Evolutionary conservation across 176 grass and related monocot genomes (phyloP), one percentile per base, ranked within the genome.

Genomic region (Carex scoparia): DNA sequence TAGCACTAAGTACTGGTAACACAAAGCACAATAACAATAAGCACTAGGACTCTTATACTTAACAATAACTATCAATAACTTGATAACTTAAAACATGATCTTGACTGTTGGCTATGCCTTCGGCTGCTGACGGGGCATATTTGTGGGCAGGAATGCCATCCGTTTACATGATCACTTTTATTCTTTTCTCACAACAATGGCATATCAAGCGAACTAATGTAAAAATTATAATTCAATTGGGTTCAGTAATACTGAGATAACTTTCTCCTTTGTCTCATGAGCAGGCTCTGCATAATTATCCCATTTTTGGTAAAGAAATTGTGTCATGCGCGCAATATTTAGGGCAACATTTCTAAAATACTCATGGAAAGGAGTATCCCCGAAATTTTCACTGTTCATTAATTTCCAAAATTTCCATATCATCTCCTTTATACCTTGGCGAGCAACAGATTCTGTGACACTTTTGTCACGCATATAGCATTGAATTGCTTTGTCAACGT

Each of bases 381-480:
- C 2, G 4, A 37, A 28, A 13, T 54, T n/a, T 57, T 75, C 67
- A 31, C 84, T 42, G 67, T 89, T 89, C 2, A 89, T 3, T 13
- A 11, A 0, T 81, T 30, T 81, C 84, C 88, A 89, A 10, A 32
- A 32, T n/a, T 32, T 48, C n/a, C 2, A 30, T 19, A 83, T 79
- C 31, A 89, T 1, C 68, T 83, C 79, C 19, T 86, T 83, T 19
- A 86, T 81, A 3, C 60, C n/a, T 23, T 86, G 23, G 11, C 67
- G 88, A 58, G 88, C 88, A 4, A 16, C 30, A 0, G 3, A 53
- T 46, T 89, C 77, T 1, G 68, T 57, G 64, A 79, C 18, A 18
- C 31, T 19, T 69, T 61, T 64, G 27, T 88, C 82, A 19, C 61
- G 62, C 87, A 88, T 85, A 19, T 65, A 88, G 74, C 87, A 88